Evolutionary conservation across 2,329 filamentous ascomycete species (phyloP).

Genomic region (Talaromyces sp.): DNA sequence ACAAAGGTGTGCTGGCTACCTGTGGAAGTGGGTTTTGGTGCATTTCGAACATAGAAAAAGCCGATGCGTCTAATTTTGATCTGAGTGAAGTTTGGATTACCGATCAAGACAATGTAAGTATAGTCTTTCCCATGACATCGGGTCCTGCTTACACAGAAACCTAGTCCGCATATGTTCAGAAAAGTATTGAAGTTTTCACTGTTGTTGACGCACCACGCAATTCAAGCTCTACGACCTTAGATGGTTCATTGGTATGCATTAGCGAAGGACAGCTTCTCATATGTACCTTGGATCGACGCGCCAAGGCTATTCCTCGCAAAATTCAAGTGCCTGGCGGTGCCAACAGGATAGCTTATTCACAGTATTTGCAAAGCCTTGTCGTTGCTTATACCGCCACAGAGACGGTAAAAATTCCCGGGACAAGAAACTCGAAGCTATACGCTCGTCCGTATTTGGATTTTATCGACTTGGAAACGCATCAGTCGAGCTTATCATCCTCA

Average conservation of each 20-base stretch:
- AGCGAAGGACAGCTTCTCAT: conserved; percentile 44
- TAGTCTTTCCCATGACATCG: not conserved
- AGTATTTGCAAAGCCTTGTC: conserved; percentile 43
- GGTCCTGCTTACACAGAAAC: conserved; percentile 6
- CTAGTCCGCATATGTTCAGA: conserved; percentile 36
- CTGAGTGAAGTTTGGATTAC: conserved; percentile 37
- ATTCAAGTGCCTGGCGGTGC: conserved; percentile 38
- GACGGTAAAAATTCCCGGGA: conserved; percentile 16
- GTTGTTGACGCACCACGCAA: conserved; percentile 25
- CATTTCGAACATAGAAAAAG: conserved; percentile 22
- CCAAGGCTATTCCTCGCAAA: conserved; percentile 37
- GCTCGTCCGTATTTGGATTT: conserved; percentile 33
- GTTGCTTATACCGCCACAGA: conserved; percentile 39
- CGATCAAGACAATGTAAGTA: conserved; percentile 37
- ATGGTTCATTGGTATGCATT: conserved; percentile 44
- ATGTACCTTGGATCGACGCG: conserved; percentile 40
- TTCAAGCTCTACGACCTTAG: conserved; percentile 22
- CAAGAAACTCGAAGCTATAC: conserved; percentile 25
- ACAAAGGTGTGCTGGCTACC: conserved; percentile 26
- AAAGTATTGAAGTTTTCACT: conserved; percentile 29
- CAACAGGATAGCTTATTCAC: conserved; percentile 41
- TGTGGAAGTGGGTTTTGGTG: conserved; percentile 37
- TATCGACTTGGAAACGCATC: conserved; percentile 32
- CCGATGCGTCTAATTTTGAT: conserved; percentile 20
- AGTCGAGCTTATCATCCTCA: conserved; percentile 13